Percentiles rank a stretch among this genome's conserved stretches.
Evolutionary conservation across 176 grass and related monocot genomes (phyloP).

Genomic region (Ensete ventricosum): DNA sequence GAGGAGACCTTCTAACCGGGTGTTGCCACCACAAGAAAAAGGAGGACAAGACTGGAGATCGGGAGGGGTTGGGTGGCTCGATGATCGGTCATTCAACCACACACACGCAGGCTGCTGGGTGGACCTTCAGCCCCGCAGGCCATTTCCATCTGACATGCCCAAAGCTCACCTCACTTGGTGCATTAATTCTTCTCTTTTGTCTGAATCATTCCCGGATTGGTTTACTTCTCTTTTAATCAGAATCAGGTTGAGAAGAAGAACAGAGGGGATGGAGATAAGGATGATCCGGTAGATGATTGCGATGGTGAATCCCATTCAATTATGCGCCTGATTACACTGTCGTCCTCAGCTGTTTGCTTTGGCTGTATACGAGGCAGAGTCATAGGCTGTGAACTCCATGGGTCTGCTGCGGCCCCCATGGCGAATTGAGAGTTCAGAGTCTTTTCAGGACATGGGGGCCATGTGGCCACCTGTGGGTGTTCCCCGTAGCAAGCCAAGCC

Average conservation of each 20-base stretch:
- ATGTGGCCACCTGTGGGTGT: background rate
- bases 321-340: background rate
- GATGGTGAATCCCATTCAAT: too few species aligned
- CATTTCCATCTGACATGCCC: background rate
- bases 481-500: background rate
- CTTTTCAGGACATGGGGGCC: background rate
- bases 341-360: background rate
- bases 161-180: too few species aligned
- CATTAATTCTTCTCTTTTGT: too few species aligned
- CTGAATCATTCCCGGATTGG: too few species aligned
- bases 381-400: too few species aligned
- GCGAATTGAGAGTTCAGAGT: background rate
- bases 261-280: too few species aligned
- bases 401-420: background rate
- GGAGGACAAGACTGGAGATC: slow-evolving; percentile 10
- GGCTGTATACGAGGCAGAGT: background rate
- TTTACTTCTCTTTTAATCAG: too few species aligned
- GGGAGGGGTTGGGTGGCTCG: background rate
- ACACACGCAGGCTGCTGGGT: background rate
- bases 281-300: too few species aligned
- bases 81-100: background rate
- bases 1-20: background rate
- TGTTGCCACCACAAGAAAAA: background rate
- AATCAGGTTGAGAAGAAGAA: too few species aligned
- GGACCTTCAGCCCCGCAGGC: background rate